These are phyloP conservation scores for Clavispora asparagi DNA, from an alignment of 805 yeast genomes.

Conservation along the genomic window DNA sequence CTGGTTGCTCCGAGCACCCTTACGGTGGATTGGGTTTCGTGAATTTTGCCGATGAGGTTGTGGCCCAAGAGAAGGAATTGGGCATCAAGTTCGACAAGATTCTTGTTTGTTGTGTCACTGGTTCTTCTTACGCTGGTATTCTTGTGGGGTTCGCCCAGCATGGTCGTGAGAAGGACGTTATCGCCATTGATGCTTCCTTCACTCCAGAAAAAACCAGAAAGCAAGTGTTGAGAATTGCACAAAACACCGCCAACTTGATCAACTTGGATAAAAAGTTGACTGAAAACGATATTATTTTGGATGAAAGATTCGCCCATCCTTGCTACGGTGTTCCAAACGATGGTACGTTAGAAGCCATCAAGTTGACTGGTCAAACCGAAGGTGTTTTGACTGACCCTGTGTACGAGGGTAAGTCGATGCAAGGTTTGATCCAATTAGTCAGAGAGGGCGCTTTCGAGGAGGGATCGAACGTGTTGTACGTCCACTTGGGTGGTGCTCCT, in stretches of 20 bases:
- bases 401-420: conserved; percentile 5
- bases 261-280: conserved; percentile 1
- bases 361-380: conserved; percentile 3
- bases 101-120: conserved; percentile 4
- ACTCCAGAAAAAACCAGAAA: conserved; percentile 2
- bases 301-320: conserved; percentile 3
- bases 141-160: conserved; percentile 4
- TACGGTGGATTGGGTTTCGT: conserved; percentile 4
- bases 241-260: conserved; percentile 4
- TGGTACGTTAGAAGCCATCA: conserved; percentile 4
- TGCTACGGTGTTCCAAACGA: conserved; percentile 4
- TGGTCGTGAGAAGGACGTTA: conserved; percentile 3
- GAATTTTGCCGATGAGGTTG: conserved; percentile 4
- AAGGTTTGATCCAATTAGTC: conserved; percentile 2
- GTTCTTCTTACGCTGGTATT: conserved; percentile 3
- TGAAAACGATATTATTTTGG: neutral
- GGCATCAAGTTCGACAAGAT: conserved; percentile 4
- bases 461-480: conserved; percentile 3
- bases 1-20: conserved; percentile 4
- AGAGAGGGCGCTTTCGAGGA: conserved; percentile 2
- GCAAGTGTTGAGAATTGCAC: conserved; percentile 2
- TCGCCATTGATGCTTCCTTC: conserved; percentile 3
- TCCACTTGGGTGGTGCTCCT: conserved; percentile 4
- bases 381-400: conserved; percentile 5
- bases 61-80: conserved; percentile 4